Base-by-base conservation (phyloP, 441 rosid species). In the Kokia cookei region DNA sequence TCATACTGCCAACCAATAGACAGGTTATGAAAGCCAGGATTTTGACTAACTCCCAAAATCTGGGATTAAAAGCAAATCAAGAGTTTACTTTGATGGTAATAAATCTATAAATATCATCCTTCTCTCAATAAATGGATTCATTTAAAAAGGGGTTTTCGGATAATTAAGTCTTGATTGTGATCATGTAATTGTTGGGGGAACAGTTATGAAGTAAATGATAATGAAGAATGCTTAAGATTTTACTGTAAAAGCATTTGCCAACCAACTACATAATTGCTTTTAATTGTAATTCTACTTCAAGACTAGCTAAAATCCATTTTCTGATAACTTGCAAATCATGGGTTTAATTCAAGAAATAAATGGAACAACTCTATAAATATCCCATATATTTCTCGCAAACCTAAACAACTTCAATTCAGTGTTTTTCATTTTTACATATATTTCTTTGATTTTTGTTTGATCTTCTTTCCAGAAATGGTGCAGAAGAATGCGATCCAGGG, bases 401-500 rank as follows among this genome's bases (percentile, higher is more conserved):
- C 27, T 54, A 54, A 54, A 54, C 27, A 54, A 54, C 12, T 54
- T 55, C 61, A 26, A 2, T 59, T 2, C 29, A 0, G 12, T 2
- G 15, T 7, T 12, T 26, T 26, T 24, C 24, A 10, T 17, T 10
- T 8, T 2, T 6, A 2, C 10, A 1, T 17, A 5, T 19, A 2
- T 59, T 13, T 29, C 58, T n/a, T 32, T 0, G 9, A 4, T 8
- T 4, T 43, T 9, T 43, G 1, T 43, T 43, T 5, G 4, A 32
- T 32, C 4, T 9, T 9, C 29, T 50, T 54, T 29, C 1, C 22
- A 71, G 3, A 78, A 85, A 72, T 42, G 81, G 78, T 53, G 45
- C 81, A 75, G 72, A 42, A 64, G 6, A 82, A 75, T 54, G 7
- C 80, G 2, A 82, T 71, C 53, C 35, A 71, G 37, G 90, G 90